A percentile compares a stretch with the other conserved stretches of the same genome.
These are phyloP conservation scores for Cochlearia excelsa DNA, from an alignment of 345 rosid species.

Conservation along the genomic window DNA sequence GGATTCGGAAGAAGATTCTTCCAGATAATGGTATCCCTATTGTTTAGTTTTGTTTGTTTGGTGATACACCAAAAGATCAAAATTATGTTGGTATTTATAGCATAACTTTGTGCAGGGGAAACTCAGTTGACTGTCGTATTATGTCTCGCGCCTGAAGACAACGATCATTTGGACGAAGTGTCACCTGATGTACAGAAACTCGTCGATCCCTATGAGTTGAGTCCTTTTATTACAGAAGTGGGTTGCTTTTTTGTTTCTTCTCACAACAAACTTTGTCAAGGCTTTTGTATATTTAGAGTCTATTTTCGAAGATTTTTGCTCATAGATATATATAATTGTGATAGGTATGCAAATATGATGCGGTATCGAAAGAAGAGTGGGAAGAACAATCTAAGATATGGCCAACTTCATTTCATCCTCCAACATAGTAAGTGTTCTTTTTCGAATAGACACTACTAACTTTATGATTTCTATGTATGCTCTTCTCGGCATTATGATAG, in stretches of 20 bases:
- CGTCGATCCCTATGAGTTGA: slow-evolving; percentile 60
- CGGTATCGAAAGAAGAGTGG: slow-evolving; percentile 78
- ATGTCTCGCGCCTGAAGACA: slow-evolving; percentile 50
- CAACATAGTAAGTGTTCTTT: slow-evolving; percentile 57
- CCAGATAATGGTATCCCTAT: slow-evolving; percentile 34
- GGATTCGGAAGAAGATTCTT: slow-evolving; percentile 50
- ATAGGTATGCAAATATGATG: slow-evolving; percentile 73
- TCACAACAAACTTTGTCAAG: background rate
- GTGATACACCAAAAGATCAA: background rate
- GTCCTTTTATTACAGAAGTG: slow-evolving; percentile 73
- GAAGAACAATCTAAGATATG: slow-evolving; percentile 87
- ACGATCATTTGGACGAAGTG: slow-evolving; percentile 37
- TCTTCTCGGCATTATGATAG: slow-evolving; percentile 3
- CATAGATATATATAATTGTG: slow-evolving; percentile 10
- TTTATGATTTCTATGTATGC: background rate
- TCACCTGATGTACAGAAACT: slow-evolving; percentile 54
- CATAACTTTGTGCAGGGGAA: slow-evolving; percentile 49
- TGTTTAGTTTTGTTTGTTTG: background rate
- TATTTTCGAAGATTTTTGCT: background rate
- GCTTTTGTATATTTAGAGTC: slow-evolving; percentile 3
- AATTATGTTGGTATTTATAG: slow-evolving; percentile 22
- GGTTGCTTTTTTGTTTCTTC: slow-evolving; percentile 38
- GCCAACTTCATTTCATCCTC: slow-evolving; percentile 96
- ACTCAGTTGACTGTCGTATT: slow-evolving; percentile 55
- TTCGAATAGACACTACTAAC: too few relatives aligned